These are phyloP conservation scores for Podaxis carcinomalis DNA, from an alignment of 768 basidiomycete species.

Conservation along the genomic window DNA sequence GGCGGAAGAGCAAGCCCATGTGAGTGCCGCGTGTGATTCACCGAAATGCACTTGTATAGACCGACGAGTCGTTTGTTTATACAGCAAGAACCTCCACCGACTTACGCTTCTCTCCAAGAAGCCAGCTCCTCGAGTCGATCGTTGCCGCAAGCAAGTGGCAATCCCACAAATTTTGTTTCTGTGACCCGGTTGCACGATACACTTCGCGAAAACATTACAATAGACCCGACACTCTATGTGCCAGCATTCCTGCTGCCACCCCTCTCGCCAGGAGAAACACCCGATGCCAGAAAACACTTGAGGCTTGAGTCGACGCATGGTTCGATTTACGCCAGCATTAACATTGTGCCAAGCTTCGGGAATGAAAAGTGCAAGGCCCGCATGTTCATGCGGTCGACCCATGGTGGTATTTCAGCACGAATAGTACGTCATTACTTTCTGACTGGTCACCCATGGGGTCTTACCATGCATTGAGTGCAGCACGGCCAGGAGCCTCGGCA, in stretches of 20 bases:
- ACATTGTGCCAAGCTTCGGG: conserved; percentile 9
- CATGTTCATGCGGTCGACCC: conserved; percentile 24
- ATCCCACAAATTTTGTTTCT: conserved; percentile 24
- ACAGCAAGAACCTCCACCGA: conserved; percentile 27
- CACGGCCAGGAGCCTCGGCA: conserved; percentile 15
- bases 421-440: conserved; percentile 18
- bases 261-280: conserved; percentile 21
- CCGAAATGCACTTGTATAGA: background rate
- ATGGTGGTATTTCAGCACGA: conserved; percentile 25
- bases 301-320: conserved; percentile 27
- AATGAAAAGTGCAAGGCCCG: conserved; percentile 16
- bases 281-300: conserved; percentile 22
- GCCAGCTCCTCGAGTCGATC: conserved; percentile 3
- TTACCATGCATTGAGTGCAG: background rate
- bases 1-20: conserved; percentile 22
- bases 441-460: too few relatives aligned
- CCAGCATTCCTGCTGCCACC: conserved; percentile 23
- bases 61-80: background rate
- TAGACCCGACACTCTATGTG: conserved; percentile 26
- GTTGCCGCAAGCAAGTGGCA: conserved; percentile 1
- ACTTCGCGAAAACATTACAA: conserved; percentile 23
- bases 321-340: conserved; percentile 21
- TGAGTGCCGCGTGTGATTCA: conserved; percentile 8
- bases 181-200: conserved; percentile 22
- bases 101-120: conserved; percentile 25